Base-by-base conservation (phyloP, 169 alveolate species). In the Nephromyces sp. region DNA sequence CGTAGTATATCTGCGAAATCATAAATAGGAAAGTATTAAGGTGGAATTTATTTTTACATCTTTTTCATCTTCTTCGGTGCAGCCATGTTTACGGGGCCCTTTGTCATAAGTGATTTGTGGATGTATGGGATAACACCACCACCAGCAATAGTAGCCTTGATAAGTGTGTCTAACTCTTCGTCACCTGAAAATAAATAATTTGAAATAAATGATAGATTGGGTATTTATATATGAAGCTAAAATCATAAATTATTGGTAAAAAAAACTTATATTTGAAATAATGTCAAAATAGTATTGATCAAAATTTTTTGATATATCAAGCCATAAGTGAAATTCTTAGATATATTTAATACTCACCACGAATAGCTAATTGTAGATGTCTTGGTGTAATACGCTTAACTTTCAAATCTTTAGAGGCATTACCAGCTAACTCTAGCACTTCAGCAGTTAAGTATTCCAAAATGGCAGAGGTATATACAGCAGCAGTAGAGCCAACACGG, bases 101-200 rank as follows among this genome's bases (percentile, higher is more conserved):
- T 77, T 8, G 72, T 64, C 83, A 77, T 69, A 22, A 77, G 78
- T 52, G 78, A 70, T 74, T 72, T 67, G 83, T 96, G 99, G 62
- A 96, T 95, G 83, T 96, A 98, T 52, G 99, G 99, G 52, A 96
- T 96, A 78, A 96, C 99, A 79, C 99, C 99, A 83, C 99, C 99
- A 52, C 99, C 99, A 28, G 99, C 99, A 78, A 96, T 96, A 21
- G 99, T 96, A 6, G 99, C 99, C 83, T 95, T 95, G 80, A 95
- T 95, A 72, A 96, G 90, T 32, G 97, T 89, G 82, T 96, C 99
- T 61, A 96, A 82, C 82, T 96, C 99, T 79, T 96, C 99, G 84
- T 96, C 99, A 66, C 99, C 99, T 89, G 96, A 84, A 72, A 80
- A 86, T 2, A 61, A 32, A 43, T 6, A 4, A 65, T 32, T 1